Evolutionary conservation across 1,284 basidiomycete species (phyloP).

Genomic region (Anthracocystis panici-leucophaei): DNA sequence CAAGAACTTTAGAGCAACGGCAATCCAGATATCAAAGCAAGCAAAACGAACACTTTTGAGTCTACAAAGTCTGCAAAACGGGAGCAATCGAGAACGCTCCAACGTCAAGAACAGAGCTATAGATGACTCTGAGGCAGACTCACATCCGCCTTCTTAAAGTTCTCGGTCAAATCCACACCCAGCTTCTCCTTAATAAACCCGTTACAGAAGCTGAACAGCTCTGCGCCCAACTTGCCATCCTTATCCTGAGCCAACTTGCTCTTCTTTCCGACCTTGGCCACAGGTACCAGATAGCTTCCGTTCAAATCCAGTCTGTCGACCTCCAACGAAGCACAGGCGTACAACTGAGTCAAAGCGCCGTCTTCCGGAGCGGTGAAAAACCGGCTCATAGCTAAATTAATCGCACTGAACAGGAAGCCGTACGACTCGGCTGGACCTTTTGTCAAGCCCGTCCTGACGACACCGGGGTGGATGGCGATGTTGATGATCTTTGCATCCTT

Average conservation of each 20-base stretch:
- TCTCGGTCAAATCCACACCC: conserved; percentile 27
- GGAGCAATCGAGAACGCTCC: no score
- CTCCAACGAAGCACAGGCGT: conserved; percentile 64
- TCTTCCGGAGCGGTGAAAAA: conserved; percentile 51
- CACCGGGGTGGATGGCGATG: conserved; percentile 52
- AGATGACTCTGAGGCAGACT: conserved; percentile 41
- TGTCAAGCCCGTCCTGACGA: conserved; percentile 32
- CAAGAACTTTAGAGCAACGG: no score
- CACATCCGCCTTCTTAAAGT: conserved; percentile 33
- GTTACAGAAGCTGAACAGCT: conserved; percentile 51
- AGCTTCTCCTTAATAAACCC: conserved; percentile 45
- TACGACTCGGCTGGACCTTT: conserved; percentile 42
- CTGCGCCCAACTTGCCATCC: conserved; percentile 36
- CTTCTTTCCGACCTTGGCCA: conserved; percentile 53
- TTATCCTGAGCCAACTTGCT: conserved; percentile 41
- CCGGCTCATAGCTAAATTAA: conserved; percentile 27
- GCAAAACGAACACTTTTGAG: no score
- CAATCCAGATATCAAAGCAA: no score
- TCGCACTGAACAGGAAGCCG: conserved; percentile 25
- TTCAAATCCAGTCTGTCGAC: conserved; percentile 57
- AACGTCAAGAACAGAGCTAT: conserved; percentile 3
- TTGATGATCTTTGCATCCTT: conserved; percentile 37
- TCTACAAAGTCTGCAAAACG: no score
- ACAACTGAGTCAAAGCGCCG: conserved; percentile 67
- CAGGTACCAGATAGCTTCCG: conserved; percentile 62